Percentiles rank a stretch among this genome's conserved stretches.
Conservation (phyloP, 371 early-diverging fungal genomes). For the Saksenaea oblongispora region DNA sequence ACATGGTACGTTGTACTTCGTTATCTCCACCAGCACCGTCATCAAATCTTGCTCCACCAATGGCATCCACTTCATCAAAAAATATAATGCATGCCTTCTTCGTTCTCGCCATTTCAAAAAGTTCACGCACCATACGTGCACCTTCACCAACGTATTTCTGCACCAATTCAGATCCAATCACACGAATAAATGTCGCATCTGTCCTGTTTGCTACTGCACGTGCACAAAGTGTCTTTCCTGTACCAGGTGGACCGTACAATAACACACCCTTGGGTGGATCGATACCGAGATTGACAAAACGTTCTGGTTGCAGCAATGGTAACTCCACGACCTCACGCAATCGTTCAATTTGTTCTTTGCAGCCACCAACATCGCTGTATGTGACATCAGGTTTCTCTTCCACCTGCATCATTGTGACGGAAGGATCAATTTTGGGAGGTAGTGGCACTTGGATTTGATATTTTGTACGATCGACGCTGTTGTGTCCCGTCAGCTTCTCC, state of each 20-base stretch:
- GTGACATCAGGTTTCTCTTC: constrained; percentile 99
- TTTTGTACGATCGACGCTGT: constrained; percentile 97
- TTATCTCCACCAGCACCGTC: constrained; percentile 90
- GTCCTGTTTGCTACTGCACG: constrained; percentile 99
- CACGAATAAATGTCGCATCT: constrained; percentile 99
- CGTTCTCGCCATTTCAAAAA: constrained; percentile 99
- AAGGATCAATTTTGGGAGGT: constrained; percentile 95
- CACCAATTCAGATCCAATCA: constrained; percentile 99
- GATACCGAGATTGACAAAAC: constrained; percentile 99
- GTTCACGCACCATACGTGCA: constrained; percentile 98
- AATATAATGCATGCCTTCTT: constrained; percentile 92
- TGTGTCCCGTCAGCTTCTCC: not conserved
- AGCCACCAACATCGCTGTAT: constrained; percentile 99
- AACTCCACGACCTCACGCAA: constrained; percentile 99
- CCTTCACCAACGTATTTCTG: constrained; percentile 99
- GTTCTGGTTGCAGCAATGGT: constrained; percentile 99
- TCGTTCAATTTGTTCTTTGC: constrained; percentile 99
- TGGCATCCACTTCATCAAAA: constrained; percentile 99
- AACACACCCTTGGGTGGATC: constrained; percentile 99
- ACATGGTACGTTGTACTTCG: constrained; percentile 99
- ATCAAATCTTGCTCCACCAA: constrained; percentile 95
- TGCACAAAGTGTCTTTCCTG: constrained; percentile 99
- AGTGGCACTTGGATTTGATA: constrained; percentile 97
- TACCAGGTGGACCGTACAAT: constrained; percentile 99
- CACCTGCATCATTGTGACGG: constrained; percentile 99